Evolutionary conservation across 176 grass and related monocot genomes (phyloP).

Genomic region (Typha latifolia): DNA sequence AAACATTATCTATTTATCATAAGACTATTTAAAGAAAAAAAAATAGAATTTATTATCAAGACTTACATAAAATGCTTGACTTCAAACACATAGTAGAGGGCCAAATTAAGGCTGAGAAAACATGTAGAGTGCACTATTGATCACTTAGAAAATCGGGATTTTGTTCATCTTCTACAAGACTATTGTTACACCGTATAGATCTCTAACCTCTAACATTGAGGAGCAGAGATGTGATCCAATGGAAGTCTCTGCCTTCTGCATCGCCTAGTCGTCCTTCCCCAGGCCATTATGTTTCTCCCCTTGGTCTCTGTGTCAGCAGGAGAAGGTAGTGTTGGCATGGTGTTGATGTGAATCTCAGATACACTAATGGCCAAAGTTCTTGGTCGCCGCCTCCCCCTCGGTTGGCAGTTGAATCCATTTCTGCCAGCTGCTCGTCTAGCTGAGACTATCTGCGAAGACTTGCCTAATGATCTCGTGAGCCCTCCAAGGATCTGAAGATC

Average conservation of each 20-base stretch:
- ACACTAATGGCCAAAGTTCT: constrained; percentile 17
- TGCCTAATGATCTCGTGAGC: constrained; percentile 10
- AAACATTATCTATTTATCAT: too few species aligned
- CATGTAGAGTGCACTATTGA: too few species aligned
- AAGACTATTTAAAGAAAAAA: too few species aligned
- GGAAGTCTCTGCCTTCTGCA: constrained; percentile 9
- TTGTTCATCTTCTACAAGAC: too few species aligned
- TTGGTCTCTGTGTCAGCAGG: constrained; percentile 4
- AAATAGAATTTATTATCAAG: too few species aligned
- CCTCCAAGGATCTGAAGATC: constrained; percentile 47
- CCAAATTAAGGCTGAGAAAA: too few species aligned
- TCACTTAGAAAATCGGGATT: too few species aligned
- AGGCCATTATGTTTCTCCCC: constrained; percentile 5
- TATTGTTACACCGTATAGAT: too few species aligned
- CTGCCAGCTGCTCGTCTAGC: constrained; percentile 22
- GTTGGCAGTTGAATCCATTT: constrained; percentile 7
- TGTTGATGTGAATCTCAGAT: constrained; percentile 5
- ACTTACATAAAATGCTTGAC: too few species aligned
- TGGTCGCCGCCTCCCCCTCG: constrained; percentile 17
- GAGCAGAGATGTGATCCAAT: background rate
- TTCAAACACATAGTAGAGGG: too few species aligned
- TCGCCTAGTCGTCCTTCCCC: constrained; percentile 24
- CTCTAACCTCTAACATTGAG: too few species aligned
- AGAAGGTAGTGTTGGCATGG: background rate
- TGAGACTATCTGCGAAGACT: background rate